Base-by-base conservation (phyloP, 306 rosid species). In the Cucurbita ficifolia region DNA sequence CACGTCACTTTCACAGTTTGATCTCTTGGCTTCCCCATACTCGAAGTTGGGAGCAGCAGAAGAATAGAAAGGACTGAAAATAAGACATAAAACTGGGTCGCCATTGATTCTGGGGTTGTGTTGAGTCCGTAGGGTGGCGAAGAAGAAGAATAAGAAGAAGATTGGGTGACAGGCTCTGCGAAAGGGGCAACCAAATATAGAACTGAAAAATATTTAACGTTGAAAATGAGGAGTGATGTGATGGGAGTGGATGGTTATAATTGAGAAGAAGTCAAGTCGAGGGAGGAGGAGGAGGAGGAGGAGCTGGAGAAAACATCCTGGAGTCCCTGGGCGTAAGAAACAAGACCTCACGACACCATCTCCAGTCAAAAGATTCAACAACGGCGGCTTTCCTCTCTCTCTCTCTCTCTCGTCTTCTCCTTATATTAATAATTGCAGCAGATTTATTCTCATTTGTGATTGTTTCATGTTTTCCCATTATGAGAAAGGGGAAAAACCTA, bases 21-120 rank as follows among this genome's bases (percentile, higher is more conserved):
- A 10, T 86, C 77, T 78, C 98, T 87, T 77, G 98, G 91, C 77
- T 86, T 92, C 65, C 86, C 98, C 45, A 53, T 12, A 61, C 75
- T 67, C 36, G 73, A 33, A 29, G 33, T 75, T 76, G 79, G 55
- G 36, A 81, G 78, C 10, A 87, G 70, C 48, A 81, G 14, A 11
- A 80, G 60, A 42, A 73, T 52, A 42, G 75, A 46, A 60, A 82
- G 29, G 56, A 84, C 33, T 52, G 87, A 75, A 22, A 87, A 29
- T 46, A 76, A 63, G 13, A 46, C 40, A 50, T 50, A 33, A 68
- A 68, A 21, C 4, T 22, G 39, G n/a, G 24, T 21, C 39, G 29
- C 74, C 74, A 70, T 70, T 16, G 74, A 70, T 24, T 49, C 55
- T 49, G 59, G 55, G 38, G 6, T 46, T 14, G 12, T 10, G 10